Conservation (phyloP, 495 filamentous ascomycete species). For the Cercophora sp. region DNA sequence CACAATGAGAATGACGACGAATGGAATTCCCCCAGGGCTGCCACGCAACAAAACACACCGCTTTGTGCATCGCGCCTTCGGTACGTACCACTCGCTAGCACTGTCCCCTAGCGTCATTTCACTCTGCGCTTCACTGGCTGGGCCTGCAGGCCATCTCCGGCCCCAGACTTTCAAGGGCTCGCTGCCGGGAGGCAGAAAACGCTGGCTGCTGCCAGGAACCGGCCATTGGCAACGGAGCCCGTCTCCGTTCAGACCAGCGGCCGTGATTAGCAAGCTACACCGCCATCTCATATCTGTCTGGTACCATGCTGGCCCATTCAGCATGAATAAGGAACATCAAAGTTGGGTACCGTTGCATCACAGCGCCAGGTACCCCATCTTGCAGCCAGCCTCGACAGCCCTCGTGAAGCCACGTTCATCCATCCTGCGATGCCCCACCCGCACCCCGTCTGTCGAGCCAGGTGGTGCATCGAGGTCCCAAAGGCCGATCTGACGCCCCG, state of each 20-base stretch:
- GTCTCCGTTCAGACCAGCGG: background rate
- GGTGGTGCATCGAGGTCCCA: constrained; percentile 14
- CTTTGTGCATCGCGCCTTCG: background rate
- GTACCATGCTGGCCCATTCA: constrained; percentile 18
- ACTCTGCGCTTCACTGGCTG: background rate
- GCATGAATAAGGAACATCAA: constrained; percentile 15
- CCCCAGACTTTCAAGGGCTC: background rate
- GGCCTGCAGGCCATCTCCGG: too few species aligned
- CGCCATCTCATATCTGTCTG: constrained; percentile 8
- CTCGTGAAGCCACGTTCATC: constrained; percentile 26
- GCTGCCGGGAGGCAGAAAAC: background rate
- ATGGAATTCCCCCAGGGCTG: constrained; percentile 21
- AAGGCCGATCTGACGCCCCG: background rate
- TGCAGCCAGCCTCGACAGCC: background rate
- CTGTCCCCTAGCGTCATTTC: constrained; percentile 7
- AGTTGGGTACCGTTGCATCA: constrained; percentile 33
- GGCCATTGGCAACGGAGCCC: too few species aligned
- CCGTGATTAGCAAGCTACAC: constrained; percentile 25
- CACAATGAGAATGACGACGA: constrained; percentile 24
- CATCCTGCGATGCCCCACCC: constrained; percentile 12
- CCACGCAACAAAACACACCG: constrained; percentile 22
- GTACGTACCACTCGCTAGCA: constrained; percentile 7
- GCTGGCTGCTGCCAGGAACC: too few species aligned
- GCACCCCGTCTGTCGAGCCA: constrained; percentile 16
- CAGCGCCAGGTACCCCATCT: constrained; percentile 8